Percentiles rank a stretch among this genome's conserved stretches.
Evolutionary conservation across 495 filamentous ascomycete genomes (phyloP).

Genomic region (Podospora pseudoanserina): DNA sequence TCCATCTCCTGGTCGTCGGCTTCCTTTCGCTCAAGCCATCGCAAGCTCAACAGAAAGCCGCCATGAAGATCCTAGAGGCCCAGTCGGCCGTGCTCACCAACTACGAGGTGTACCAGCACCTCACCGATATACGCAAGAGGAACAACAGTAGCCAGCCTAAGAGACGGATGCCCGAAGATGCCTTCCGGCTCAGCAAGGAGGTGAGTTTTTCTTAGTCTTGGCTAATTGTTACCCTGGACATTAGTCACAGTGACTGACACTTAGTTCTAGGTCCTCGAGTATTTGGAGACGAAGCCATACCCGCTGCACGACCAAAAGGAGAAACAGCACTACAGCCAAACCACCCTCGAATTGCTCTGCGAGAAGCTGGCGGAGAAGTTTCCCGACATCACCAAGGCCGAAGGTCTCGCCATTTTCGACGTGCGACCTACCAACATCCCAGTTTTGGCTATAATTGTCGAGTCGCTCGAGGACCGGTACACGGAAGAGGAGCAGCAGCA

Average conservation of each 20-base stretch:
- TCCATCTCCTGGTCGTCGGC: not conserved
- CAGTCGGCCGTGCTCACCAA: slow-evolving; percentile 47
- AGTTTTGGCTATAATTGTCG: slow-evolving; percentile 40
- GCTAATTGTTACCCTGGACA: not conserved
- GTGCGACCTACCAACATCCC: slow-evolving; percentile 37
- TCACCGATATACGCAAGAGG: slow-evolving; percentile 37
- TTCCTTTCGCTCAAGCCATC: not conserved
- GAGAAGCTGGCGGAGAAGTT: slow-evolving; percentile 33
- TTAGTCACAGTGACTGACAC: not conserved
- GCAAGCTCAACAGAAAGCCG: not conserved
- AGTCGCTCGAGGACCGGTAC: slow-evolving; percentile 46
- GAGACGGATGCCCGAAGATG: slow-evolving; percentile 40
- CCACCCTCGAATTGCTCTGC: slow-evolving; percentile 33
- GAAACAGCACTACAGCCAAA: slow-evolving; percentile 34
- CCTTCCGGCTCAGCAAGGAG: slow-evolving; percentile 29
- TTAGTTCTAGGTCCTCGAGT: slow-evolving; percentile 33
- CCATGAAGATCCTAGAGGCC: slow-evolving; percentile 49
- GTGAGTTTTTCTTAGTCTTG: slow-evolving; percentile 13
- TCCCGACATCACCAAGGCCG: slow-evolving; percentile 44
- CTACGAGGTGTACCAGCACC: slow-evolving; percentile 47
- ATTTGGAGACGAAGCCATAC: slow-evolving; percentile 38
- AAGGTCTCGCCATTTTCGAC: slow-evolving; percentile 45
- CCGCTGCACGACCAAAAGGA: slow-evolving; percentile 43
- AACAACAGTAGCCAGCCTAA: slow-evolving; percentile 32
- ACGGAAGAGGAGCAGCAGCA: slow-evolving; percentile 40